Evolutionary conservation across 371 early-diverging fungal species (phyloP).

Genomic region (Conidiobolus incongruus): DNA sequence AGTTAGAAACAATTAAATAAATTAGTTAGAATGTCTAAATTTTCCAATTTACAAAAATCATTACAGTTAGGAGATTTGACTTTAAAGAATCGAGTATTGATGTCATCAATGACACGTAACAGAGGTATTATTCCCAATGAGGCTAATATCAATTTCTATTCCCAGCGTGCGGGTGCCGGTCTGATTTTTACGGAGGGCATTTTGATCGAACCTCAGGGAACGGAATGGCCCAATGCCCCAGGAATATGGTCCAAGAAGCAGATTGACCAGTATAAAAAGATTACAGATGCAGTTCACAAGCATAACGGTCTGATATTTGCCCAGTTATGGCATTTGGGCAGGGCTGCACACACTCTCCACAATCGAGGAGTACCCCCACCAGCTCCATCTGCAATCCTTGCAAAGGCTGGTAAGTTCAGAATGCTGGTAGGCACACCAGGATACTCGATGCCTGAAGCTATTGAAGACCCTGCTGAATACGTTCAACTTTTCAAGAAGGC

Average conservation of each 20-base stretch:
- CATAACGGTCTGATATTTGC: slow-evolving; percentile 23
- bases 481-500: too few relatives aligned
- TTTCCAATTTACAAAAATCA: background rate
- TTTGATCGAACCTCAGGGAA: slow-evolving; percentile 13
- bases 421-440: background rate
- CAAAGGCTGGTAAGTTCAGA: background rate
- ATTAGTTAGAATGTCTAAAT: background rate
- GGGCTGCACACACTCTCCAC: slow-evolving; percentile 3
- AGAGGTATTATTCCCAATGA: slow-evolving; percentile 15
- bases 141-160: slow-evolving; percentile 21
- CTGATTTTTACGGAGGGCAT: slow-evolving; percentile 27
- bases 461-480: background rate
- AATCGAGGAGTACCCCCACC: background rate
- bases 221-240: slow-evolving; percentile 10
- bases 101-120: slow-evolving; percentile 21
- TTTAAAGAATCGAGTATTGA: slow-evolving; percentile 17
- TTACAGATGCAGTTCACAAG: slow-evolving; percentile 24
- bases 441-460: background rate
- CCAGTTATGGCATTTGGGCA: slow-evolving; percentile 28
- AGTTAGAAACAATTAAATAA: slow-evolving; percentile 20
- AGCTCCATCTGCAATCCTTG: background rate
- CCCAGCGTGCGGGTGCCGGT: slow-evolving; percentile 23
- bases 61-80: slow-evolving; percentile 13
- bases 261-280: slow-evolving; percentile 22
- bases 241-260: slow-evolving; percentile 21